Evolutionary conservation across 129 eudicot genomes (phyloP).

Genomic region (Cynara cardunculus): DNA sequence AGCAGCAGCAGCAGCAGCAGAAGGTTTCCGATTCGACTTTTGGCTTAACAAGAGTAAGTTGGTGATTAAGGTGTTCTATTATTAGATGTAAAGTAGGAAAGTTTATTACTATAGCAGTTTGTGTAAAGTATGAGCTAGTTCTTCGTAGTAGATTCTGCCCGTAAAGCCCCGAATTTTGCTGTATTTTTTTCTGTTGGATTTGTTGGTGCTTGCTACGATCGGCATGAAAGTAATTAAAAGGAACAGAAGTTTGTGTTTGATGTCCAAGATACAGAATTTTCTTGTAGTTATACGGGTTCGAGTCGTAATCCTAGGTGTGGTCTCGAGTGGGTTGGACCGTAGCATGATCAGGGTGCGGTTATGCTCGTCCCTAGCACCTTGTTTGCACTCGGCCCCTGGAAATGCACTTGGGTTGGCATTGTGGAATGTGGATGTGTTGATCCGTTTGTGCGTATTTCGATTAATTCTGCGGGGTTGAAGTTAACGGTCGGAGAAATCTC

Average conservation of each 20-base stretch:
- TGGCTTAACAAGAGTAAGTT: background rate
- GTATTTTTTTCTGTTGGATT: background rate
- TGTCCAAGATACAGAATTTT: background rate
- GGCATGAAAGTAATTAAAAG: slow-evolving; percentile 6
- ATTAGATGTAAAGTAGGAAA: slow-evolving; percentile 14
- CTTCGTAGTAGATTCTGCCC: slow-evolving; percentile 12
- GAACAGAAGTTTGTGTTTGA: background rate
- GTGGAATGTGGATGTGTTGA: background rate
- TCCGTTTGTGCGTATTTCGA: background rate
- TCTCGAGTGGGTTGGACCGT: background rate
- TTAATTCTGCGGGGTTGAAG: too few species aligned
- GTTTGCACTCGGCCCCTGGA: background rate
- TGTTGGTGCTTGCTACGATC: slow-evolving; percentile 25
- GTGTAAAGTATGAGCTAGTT: slow-evolving; percentile 26
- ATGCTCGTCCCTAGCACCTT: background rate
- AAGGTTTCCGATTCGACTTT: background rate
- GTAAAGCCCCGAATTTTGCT: slow-evolving; percentile 26
- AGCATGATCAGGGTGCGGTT: background rate
- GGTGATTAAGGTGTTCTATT: slow-evolving; percentile 13
- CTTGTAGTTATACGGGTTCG: background rate
- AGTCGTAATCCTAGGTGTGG: background rate
- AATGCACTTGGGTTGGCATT: background rate
- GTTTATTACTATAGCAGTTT: background rate
- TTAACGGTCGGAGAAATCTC: too few species aligned
- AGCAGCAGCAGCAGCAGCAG: too few species aligned